Base-by-base conservation (phyloP, 2,329 filamentous ascomycete genomes). In the Hymenoscyphus fraxineus region DNA sequence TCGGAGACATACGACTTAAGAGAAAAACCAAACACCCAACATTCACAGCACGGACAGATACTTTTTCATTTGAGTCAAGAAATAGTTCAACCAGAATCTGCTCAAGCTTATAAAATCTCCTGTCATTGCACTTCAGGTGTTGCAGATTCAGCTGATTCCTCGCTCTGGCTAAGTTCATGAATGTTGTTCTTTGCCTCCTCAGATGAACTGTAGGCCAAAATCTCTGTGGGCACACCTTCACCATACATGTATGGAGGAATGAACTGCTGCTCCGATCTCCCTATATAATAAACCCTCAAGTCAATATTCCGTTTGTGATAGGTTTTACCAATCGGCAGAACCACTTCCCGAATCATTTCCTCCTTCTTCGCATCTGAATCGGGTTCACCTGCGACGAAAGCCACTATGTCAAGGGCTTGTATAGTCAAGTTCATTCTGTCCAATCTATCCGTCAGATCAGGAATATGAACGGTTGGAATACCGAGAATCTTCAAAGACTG, bases 231-330 rank as follows among this genome's bases (percentile, higher is more conserved):
- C 3, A 22, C 19, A 3, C 6, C 22, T 22, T 51, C 44, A 3
- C 44, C 44, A 51, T 51, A 51, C 44, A 51, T 51, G 10, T n/a
- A 51, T 22, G 19, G 44, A 51, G 44, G 44, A 51, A 51, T 51
- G 4, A 22, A 51, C 6, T 51, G 44, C 22, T 51, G 44, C 12
- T 51, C 44, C n/a, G 44, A 27, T 12, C 22, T 27, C 19, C n/a
- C n/a, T 19, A 19, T 51, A 3, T 51, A 51, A n/a, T 51, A 51
- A 51, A 27, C 44, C 10, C 7, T n/a, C n/a, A 51, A 51, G 15
- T 51, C 19, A 10, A 51, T 51, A n/a, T 51, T 51, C n/a, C 19
- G 44, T 19, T 51, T 9, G n/a, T 19, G n/a, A 10, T 22, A 51
- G 19, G 10, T n/a, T 51, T 22, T 22, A 3, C 44, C 19, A 51